Evolutionary conservation across 768 basidiomycete species (phyloP).

Genomic region (Russula earlei): DNA sequence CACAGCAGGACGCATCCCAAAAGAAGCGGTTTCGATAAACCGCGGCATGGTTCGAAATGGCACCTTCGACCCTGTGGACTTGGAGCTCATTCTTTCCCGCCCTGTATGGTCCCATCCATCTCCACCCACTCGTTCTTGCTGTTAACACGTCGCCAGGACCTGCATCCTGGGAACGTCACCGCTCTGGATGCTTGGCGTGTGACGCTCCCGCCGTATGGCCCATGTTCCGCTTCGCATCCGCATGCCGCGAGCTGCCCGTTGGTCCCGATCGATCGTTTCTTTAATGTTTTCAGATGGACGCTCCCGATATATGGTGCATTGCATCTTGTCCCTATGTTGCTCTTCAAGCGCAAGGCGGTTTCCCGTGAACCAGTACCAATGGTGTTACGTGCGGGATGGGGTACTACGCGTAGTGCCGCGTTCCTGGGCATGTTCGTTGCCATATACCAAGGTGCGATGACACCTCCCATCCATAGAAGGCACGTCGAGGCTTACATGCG

Average conservation of each 20-base stretch:
- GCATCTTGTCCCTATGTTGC: constrained; percentile 77
- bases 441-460: constrained; percentile 54
- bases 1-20: constrained; percentile 6
- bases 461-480: too few relatives aligned
- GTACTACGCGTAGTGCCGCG: constrained; percentile 74
- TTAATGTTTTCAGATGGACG: constrained; percentile 77
- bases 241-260: constrained; percentile 47
- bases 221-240: constrained; percentile 74
- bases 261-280: constrained; percentile 60
- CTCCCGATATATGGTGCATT: constrained; percentile 79
- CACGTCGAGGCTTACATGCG: not conserved
- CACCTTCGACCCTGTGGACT: constrained; percentile 1
- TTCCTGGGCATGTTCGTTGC: constrained; percentile 80
- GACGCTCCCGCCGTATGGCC: constrained; percentile 37
- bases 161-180: constrained; percentile 1
- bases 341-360: constrained; percentile 70
- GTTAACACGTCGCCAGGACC: not conserved
- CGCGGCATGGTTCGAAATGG: constrained; percentile 4
- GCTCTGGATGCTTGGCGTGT: constrained; percentile 1
- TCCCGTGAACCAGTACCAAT: constrained; percentile 55
- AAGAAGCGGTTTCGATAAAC: constrained; percentile 7
- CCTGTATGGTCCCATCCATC: not conserved
- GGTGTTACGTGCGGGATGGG: constrained; percentile 52
- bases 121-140: not conserved
- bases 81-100: constrained; percentile 3